phyloP scores from a whole-genome alignment of 805 yeast species.

The Wickerhamomyces subpelliculosus region DNA sequence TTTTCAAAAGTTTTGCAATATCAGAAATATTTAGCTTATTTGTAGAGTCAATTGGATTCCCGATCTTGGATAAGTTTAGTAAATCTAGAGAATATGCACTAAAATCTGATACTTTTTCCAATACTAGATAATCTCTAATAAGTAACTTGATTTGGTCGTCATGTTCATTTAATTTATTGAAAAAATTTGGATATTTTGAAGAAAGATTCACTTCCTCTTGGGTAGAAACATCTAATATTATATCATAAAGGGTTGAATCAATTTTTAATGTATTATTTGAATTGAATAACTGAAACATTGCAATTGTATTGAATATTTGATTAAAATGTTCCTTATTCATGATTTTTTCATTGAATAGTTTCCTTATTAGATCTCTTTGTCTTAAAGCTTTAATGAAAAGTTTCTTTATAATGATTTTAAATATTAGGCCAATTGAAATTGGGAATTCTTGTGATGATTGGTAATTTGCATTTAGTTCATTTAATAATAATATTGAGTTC shows the following conservation, averaged over 20 bases:
- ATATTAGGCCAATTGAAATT: slow-evolving; percentile 6
- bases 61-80: background rate
- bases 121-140: slow-evolving; percentile 10
- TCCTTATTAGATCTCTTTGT: slow-evolving; percentile 8
- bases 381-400: slow-evolving; percentile 13
- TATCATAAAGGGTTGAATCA: slow-evolving; percentile 5
- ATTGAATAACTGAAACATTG: slow-evolving; percentile 2
- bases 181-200: slow-evolving; percentile 14
- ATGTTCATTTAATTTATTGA: slow-evolving; percentile 10
- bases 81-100: background rate
- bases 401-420: slow-evolving; percentile 12
- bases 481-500: slow-evolving; percentile 2
- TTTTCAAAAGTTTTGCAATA: background rate
- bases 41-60: background rate
- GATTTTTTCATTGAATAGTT: background rate
- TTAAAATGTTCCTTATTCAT: slow-evolving; percentile 5
- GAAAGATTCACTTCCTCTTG: slow-evolving; percentile 11
- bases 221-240: background rate
- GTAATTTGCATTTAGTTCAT: slow-evolving; percentile 4
- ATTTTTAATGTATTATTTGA: background rate
- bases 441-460: background rate
- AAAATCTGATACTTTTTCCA: slow-evolving; percentile 10
- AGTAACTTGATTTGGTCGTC: slow-evolving; percentile 4
- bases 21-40: background rate
- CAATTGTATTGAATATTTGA: slow-evolving; percentile 9